Percentiles rank a stretch among this genome's conserved stretches.
Evolutionary conservation across 345 rosid genomes (phyloP).

Genomic region (Populus simonii): DNA sequence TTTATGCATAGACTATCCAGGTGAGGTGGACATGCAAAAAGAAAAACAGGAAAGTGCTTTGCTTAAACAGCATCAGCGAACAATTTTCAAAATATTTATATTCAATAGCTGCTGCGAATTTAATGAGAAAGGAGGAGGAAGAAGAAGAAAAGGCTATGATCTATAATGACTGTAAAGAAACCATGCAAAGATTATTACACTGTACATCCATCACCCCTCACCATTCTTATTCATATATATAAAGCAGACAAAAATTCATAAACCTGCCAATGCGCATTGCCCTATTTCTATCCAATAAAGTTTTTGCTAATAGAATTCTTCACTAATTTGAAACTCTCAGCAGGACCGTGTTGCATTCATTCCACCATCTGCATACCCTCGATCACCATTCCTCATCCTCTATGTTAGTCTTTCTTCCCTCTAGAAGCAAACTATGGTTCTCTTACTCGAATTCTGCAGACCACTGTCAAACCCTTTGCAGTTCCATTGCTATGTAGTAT

Average conservation of each 20-base stretch:
- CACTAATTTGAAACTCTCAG: neutral
- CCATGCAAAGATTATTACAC: constrained; percentile 34
- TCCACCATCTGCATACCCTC: constrained; percentile 6
- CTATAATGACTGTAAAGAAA: constrained; percentile 16
- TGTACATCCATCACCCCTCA: constrained; percentile 39
- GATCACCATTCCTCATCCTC: constrained; percentile 6
- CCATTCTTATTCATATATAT: constrained; percentile 44
- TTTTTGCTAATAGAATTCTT: constrained; percentile 19
- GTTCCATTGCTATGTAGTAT: neutral
- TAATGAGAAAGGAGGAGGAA: neutral
- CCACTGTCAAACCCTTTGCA: constrained; percentile 7
- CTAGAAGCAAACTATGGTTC: constrained; percentile 19
- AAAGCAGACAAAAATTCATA: constrained; percentile 36
- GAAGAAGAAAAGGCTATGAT: constrained; percentile 4
- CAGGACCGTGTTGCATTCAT: constrained; percentile 3
- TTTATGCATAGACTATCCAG: no score
- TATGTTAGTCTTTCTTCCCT: constrained; percentile 18
- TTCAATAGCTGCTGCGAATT: constrained; percentile 8
- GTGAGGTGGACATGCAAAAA: no score
- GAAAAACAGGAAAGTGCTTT: no score
- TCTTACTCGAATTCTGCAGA: neutral
- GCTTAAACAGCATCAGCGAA: no score
- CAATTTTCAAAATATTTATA: neutral
- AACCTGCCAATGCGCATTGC: constrained; percentile 17
- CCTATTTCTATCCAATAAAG: constrained; percentile 19